These are phyloP conservation scores for Pholiota molesta DNA, from an alignment of 768 basidiomycete genomes.

Conservation along the genomic window DNA sequence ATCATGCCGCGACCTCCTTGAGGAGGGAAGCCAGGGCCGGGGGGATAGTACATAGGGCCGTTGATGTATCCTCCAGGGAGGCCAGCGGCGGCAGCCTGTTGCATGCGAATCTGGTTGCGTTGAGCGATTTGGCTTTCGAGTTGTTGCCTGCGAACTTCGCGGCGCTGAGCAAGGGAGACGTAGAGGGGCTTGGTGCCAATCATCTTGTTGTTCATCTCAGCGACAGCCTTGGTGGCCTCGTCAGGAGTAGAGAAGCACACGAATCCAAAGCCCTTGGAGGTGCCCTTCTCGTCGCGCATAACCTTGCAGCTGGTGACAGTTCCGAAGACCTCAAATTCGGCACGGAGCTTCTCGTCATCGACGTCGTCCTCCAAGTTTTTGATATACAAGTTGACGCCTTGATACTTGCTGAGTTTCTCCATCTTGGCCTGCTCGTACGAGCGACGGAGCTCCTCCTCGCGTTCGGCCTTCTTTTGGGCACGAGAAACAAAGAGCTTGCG, in stretches of 20 bases:
- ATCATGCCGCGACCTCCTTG: constrained; percentile 73
- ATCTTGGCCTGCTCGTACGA: constrained; percentile 95
- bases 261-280: constrained; percentile 97
- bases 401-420: constrained; percentile 98
- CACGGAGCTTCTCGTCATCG: constrained; percentile 95
- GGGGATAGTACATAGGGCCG: constrained; percentile 85
- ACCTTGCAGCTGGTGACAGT: constrained; percentile 98
- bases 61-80: constrained; percentile 85
- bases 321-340: constrained; percentile 96
- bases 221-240: constrained; percentile 98
- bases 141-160: constrained; percentile 97
- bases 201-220: constrained; percentile 99
- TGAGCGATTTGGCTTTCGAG: constrained; percentile 98
- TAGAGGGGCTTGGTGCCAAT: constrained; percentile 98
- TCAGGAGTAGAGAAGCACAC: constrained; percentile 99
- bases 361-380: constrained; percentile 99
- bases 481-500: constrained; percentile 94
- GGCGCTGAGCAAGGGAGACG: constrained; percentile 97
- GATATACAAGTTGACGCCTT: constrained; percentile 99
- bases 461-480: constrained; percentile 98
- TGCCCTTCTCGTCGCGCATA: constrained; percentile 95
- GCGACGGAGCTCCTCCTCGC: constrained; percentile 93
- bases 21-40: constrained; percentile 81
- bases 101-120: constrained; percentile 95
- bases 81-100: constrained; percentile 89